Conservation (phyloP, 2,329 filamentous ascomycete species). For the Dactylellina drechsleri region DNA sequence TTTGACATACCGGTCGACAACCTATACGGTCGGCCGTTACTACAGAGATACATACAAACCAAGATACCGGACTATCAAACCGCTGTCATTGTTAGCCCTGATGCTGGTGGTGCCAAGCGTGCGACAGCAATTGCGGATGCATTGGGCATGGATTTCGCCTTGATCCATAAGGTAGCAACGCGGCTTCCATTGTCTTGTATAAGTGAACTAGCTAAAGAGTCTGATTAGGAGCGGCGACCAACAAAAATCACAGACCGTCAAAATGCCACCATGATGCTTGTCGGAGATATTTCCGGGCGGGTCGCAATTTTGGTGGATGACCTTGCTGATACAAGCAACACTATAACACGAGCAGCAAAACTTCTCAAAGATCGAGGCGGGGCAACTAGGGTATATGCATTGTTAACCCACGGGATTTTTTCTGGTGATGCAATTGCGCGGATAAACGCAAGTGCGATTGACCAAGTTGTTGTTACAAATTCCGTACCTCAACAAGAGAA, state of each 20-base stretch:
- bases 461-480: constrained; percentile 95
- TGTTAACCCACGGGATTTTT: constrained; percentile 93
- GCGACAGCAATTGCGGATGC: constrained; percentile 94
- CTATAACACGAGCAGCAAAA: constrained; percentile 94
- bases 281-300: constrained; percentile 82
- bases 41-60: constrained; percentile 77
- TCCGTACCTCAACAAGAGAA: constrained; percentile 90
- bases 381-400: constrained; percentile 87
- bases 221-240: constrained; percentile 64
- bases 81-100: constrained; percentile 92
- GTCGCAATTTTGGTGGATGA: constrained; percentile 94
- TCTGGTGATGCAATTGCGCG: constrained; percentile 93
- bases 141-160: constrained; percentile 91
- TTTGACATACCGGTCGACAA: constrained; percentile 99
- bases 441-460: constrained; percentile 90
- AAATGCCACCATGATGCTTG: constrained; percentile 83
- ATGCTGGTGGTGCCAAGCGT: constrained; percentile 95
- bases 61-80: constrained; percentile 85
- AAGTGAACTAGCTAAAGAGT: constrained; percentile 2
- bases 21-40: constrained; percentile 82
- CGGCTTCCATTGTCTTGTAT: not conserved
- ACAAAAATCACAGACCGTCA: constrained; percentile 79
- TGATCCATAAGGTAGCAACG: constrained; percentile 87
- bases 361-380: constrained; percentile 87
- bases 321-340: constrained; percentile 94